Evolutionary conservation across 176 grass and related monocot genomes (phyloP), one percentile per base, ranked within the genome.

Genomic region (Avena insularis): DNA sequence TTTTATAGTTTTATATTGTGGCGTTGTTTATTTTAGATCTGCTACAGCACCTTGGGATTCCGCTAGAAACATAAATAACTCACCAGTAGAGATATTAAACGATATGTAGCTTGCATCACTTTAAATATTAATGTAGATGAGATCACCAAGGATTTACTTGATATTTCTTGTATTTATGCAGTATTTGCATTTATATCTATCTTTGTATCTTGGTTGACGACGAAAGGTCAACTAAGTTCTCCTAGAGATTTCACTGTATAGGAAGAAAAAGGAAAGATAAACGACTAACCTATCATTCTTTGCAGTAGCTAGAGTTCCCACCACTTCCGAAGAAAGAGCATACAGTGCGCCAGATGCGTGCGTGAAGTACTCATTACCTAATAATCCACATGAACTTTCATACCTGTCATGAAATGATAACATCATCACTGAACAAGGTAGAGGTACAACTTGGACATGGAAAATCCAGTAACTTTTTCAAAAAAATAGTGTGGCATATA

Each of bases 341-440:
- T 96, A 99, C 59, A 99, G 81, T 17, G 89, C 86, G 48, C 94
- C 94, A 87, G 92, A 92, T 68, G 97, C 97, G 75, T 99, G 97
- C 14, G 65, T 51, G 40, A 99, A 99, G 82, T 96, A 99, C 80
- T 99, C 97, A 15, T 84, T 93, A 14, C 97, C 97, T 74, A 96
- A 89, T 49, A 99, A 86, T 76, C 94, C 90, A 29, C 87, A 91
- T 66, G 94, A 94, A 87, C 97, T 96, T 90, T 99, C 97, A 9
- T 94, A 99, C 97, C 97, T 99, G 49, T 59, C 68, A 75, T 49
- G 69, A 82, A 66, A 21, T 29, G 53, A 31, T 16, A 68, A 78
- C 60, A 93, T 71, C 14, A 45, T 79, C n/a, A 79, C 12, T 53
- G 54, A 73, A 64, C 27, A 86, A 47, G 21, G 5, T 78, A 51